phyloP scores from a whole-genome alignment of 2,329 filamentous ascomycete genomes.

The Colletotrichum trifolii region DNA sequence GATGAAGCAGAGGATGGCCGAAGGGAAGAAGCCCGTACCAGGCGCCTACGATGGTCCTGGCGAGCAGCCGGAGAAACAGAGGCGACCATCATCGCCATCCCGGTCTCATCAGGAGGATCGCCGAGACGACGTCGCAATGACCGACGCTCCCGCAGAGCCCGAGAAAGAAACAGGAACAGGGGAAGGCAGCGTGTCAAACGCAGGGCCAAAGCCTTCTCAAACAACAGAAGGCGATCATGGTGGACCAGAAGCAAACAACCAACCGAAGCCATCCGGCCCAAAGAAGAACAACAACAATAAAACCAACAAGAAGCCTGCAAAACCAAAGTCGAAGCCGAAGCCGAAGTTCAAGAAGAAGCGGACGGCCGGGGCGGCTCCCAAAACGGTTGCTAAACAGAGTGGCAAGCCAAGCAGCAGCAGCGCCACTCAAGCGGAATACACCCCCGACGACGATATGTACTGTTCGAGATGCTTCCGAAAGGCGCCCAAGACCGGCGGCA shows the following conservation, averaged over 20 bases:
- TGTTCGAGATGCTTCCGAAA: slow-evolving; percentile 43
- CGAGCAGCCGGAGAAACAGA: no score
- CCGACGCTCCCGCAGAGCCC: no score
- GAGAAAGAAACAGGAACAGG: no score
- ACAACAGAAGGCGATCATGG: no score
- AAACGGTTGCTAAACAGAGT: no score
- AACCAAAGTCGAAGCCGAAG: neutral
- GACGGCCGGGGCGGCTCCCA: no score
- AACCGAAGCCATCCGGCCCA: neutral
- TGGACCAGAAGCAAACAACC: neutral
- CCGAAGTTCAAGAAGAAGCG: neutral
- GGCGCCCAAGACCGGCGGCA: slow-evolving; percentile 15
- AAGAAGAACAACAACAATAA: neutral
- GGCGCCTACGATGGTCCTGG: no score
- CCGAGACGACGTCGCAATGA: no score
- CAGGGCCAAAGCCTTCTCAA: no score
- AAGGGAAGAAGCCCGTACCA: slow-evolving; percentile 10
- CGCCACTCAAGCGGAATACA: slow-evolving; percentile 36
- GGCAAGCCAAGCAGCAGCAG: neutral
- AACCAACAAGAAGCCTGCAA: neutral
- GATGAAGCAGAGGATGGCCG: slow-evolving; percentile 10
- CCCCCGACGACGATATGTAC: slow-evolving; percentile 44
- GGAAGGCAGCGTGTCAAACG: no score
- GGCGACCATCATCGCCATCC: no score
- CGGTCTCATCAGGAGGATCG: no score